Conservation (phyloP, 2,329 filamentous ascomycete genomes). For the Rhytidhysteron rufulum region DNA sequence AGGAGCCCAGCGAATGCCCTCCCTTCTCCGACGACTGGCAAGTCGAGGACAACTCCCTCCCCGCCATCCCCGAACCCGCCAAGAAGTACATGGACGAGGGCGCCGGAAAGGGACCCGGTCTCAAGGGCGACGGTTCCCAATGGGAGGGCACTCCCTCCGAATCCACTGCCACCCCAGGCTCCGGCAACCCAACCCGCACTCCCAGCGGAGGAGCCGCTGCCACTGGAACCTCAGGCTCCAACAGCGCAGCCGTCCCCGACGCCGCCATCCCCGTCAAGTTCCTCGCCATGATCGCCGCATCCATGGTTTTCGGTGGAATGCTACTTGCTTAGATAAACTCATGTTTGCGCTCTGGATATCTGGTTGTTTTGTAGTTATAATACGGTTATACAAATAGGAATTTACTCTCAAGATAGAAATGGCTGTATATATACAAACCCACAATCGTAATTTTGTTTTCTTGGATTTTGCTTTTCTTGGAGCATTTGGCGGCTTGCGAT, state of each 20-base stretch:
- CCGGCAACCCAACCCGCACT: conserved; percentile 46
- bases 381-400: too few species aligned
- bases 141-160: conserved; percentile 45
- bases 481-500: too few species aligned
- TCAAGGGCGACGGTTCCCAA: conserved; percentile 54
- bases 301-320: too few species aligned
- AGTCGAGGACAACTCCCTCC: conserved; percentile 51
- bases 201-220: too few species aligned
- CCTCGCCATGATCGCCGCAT: too few species aligned
- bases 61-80: conserved; percentile 54
- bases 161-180: conserved; percentile 48
- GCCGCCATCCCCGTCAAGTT: conserved; percentile 43
- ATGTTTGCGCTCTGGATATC: too few species aligned
- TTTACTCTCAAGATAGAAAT: too few species aligned
- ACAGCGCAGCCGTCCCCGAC: conserved; percentile 40
- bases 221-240: conserved; percentile 20
- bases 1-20: conserved; percentile 53
- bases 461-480: too few species aligned
- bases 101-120: conserved; percentile 55
- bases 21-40: conserved; percentile 53
- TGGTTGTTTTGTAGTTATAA: too few species aligned
- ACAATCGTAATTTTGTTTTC: too few species aligned
- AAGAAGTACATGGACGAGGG: conserved; percentile 55
- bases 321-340: too few species aligned
- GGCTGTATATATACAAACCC: too few species aligned